Evolutionary conservation across 139 green algal species (phyloP).

Genomic region (Chlamydomonas sp.): DNA sequence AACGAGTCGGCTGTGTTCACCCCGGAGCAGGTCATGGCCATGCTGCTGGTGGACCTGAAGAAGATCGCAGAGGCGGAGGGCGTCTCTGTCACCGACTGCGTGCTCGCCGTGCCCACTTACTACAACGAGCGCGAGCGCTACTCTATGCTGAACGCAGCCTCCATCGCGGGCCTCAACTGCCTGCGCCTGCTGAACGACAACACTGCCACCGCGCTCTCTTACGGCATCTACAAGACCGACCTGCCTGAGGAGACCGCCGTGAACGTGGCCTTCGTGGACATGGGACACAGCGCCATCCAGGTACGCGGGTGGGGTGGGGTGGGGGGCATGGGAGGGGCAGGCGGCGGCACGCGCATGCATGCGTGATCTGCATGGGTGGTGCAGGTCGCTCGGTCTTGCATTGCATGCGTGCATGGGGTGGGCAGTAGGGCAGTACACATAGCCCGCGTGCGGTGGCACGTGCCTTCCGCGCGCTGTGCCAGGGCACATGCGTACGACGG

Average conservation of each 20-base stretch:
- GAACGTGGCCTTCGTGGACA: constrained; percentile 92
- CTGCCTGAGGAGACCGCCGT: constrained; percentile 77
- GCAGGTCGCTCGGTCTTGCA: too few species aligned
- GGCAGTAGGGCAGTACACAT: too few species aligned
- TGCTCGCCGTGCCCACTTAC: constrained; percentile 86
- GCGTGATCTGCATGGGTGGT: neutral
- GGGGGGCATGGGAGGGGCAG: neutral
- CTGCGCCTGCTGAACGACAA: constrained; percentile 94
- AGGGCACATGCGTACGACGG: too few species aligned
- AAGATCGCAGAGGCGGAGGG: constrained; percentile 83
- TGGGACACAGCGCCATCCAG: constrained; percentile 85
- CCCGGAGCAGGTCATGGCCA: constrained; percentile 76
- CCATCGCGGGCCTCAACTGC: constrained; percentile 43
- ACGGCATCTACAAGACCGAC: constrained; percentile 99
- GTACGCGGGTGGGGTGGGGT: constrained; percentile 25
- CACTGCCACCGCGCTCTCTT: constrained; percentile 90
- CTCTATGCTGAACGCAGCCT: constrained; percentile 68
- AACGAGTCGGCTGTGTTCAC: constrained; percentile 49
- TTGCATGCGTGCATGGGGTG: too few species aligned
- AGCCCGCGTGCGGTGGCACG: too few species aligned
- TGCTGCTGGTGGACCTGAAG: constrained; percentile 87
- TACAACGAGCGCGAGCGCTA: constrained; percentile 75
- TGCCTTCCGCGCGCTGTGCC: too few species aligned
- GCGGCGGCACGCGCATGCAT: too few species aligned
- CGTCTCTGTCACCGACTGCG: constrained; percentile 76